A percentile compares a stretch with the other conserved stretches of the same genome.
These are phyloP conservation scores for Trichomonas tenax DNA, from an alignment of 208 protist species.

Conservation along the genomic window DNA sequence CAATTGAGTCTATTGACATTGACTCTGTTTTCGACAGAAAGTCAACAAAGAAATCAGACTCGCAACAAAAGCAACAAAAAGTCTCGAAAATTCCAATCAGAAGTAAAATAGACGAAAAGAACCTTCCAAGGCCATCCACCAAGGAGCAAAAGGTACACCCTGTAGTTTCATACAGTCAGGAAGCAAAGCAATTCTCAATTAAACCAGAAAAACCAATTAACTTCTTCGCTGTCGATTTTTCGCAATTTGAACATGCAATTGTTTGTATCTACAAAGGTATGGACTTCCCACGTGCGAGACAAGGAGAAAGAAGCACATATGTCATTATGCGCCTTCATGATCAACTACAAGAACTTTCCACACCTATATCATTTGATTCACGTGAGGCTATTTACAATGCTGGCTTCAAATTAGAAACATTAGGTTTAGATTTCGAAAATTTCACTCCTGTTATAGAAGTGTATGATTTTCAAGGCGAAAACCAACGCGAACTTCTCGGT, in stretches of 20 bases:
- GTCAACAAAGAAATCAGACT: too few species aligned
- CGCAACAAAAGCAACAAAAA: neutral
- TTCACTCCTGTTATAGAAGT: neutral
- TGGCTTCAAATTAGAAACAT: neutral
- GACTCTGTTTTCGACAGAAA: neutral
- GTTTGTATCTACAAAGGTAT: neutral
- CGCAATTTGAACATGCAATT: neutral
- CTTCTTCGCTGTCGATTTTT: neutral
- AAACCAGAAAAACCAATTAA: neutral
- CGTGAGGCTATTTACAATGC: neutral
- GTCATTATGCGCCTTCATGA: neutral
- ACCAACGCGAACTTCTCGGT: neutral
- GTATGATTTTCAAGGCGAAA: neutral
- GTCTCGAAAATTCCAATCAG: neutral
- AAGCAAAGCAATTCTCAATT: neutral
- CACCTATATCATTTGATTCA: neutral
- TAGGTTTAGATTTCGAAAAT: neutral
- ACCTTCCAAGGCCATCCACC: neutral
- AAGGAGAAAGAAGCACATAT: conserved; percentile 13
- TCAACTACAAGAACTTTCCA: neutral
- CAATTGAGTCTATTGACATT: neutral
- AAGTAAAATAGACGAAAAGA: neutral
- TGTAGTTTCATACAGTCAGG: neutral
- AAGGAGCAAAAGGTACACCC: neutral
- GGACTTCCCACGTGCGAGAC: neutral